Conservation (phyloP, 1,139 yeast species). For the Magnusiomyces suaveolens region DNA sequence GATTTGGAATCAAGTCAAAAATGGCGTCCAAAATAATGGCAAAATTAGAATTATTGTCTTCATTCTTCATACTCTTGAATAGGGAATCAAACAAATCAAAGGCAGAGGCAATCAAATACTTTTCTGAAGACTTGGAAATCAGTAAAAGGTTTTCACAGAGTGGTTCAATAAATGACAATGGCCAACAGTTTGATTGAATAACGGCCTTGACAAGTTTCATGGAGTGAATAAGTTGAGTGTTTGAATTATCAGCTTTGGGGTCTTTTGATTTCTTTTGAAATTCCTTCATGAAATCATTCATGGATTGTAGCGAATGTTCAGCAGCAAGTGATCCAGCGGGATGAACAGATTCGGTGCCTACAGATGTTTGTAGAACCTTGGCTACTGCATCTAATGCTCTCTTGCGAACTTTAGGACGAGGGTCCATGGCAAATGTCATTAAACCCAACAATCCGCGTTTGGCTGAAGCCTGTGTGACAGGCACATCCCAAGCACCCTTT, state of each 20-base stretch:
- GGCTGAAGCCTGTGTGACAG: constrained; percentile 51
- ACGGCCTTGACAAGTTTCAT: constrained; percentile 65
- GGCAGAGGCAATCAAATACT: constrained; percentile 68
- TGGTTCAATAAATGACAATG: constrained; percentile 53
- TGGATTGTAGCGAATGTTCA: constrained; percentile 51
- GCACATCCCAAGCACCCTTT: constrained; percentile 57
- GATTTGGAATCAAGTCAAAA: constrained; percentile 69
- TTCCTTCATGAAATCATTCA: constrained; percentile 38
- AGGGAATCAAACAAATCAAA: constrained; percentile 80
- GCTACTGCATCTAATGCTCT: constrained; percentile 83
- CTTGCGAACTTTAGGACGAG: constrained; percentile 91
- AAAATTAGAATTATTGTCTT: constrained; percentile 49
- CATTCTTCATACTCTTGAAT: constrained; percentile 63
- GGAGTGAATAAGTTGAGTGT: constrained; percentile 59
- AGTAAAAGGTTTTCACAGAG: constrained; percentile 69
- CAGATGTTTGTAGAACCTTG: constrained; percentile 62
- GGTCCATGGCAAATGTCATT: constrained; percentile 70
- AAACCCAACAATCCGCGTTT: constrained; percentile 74
- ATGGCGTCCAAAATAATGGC: constrained; percentile 57
- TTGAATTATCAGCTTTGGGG: constrained; percentile 22
- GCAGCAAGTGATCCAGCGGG: constrained; percentile 65
- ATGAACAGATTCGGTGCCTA: constrained; percentile 54
- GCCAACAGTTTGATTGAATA: constrained; percentile 75
- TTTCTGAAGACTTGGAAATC: constrained; percentile 75
- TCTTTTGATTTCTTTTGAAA: constrained; percentile 17